These are phyloP conservation scores for Kalmanozyma brasiliensis DNA, from an alignment of 1,284 basidiomycete species.

Conservation along the genomic window DNA sequence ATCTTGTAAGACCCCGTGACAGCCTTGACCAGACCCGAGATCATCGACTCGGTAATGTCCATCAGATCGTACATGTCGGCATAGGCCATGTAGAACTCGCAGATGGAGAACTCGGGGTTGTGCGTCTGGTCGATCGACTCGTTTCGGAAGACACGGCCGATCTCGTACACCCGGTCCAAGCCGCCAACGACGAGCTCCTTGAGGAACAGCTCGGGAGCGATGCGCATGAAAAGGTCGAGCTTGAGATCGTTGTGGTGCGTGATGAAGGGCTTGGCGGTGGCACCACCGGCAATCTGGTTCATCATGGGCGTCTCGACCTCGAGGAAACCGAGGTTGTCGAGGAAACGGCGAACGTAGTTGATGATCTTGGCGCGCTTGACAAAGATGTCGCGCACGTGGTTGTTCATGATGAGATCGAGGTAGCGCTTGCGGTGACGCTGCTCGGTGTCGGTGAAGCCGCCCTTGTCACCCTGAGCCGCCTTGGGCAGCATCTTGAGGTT, in stretches of 20 bases:
- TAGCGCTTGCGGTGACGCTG: constrained; percentile 98
- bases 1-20: constrained; percentile 86
- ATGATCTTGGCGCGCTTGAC: constrained; percentile 76
- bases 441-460: constrained; percentile 81
- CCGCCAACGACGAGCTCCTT: constrained; percentile 98
- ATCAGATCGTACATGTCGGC: constrained; percentile 99
- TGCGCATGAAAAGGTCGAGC: constrained; percentile 96
- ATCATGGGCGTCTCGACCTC: constrained; percentile 99
- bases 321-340: constrained; percentile 93
- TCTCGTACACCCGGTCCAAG: constrained; percentile 96
- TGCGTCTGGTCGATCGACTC: constrained; percentile 95
- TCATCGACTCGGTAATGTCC: constrained; percentile 92
- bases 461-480: constrained; percentile 71
- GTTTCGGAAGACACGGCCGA: constrained; percentile 97
- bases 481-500: constrained; percentile 90
- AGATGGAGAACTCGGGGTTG: constrained; percentile 77
- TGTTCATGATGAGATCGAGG: constrained; percentile 96
- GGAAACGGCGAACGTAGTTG: constrained; percentile 79
- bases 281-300: constrained; percentile 94
- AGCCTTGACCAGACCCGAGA: constrained; percentile 90
- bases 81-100: constrained; percentile 99
- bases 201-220: constrained; percentile 97
- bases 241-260: constrained; percentile 99
- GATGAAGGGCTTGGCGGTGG: constrained; percentile 97
- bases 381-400: constrained; percentile 89